phyloP scores from a whole-genome alignment of 2,329 filamentous ascomycete species.

The Epichloe bromicola region DNA sequence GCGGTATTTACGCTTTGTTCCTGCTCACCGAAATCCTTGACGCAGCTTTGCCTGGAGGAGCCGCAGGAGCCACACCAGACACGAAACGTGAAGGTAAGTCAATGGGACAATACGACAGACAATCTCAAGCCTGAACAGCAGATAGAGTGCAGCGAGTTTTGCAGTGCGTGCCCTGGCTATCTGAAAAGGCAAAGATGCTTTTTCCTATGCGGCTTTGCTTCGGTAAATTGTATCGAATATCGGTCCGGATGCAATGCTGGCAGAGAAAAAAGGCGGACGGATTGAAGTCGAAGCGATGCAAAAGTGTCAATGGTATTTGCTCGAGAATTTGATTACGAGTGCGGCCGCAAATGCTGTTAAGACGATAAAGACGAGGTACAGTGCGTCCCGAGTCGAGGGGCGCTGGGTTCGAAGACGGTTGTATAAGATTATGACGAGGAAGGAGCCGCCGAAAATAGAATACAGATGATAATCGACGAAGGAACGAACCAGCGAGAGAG shows the following conservation, averaged over 20 bases:
- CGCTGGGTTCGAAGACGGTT: neutral
- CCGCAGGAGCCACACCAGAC: neutral
- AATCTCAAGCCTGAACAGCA: neutral
- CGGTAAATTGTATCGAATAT: neutral
- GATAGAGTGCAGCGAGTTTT: neutral
- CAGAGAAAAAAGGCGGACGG: neutral
- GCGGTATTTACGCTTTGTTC: neutral
- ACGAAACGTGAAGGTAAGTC: neutral
- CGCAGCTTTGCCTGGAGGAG: neutral
- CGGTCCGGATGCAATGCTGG: neutral
- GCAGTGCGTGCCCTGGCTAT: neutral
- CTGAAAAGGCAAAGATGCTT: neutral
- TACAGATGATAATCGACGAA: conserved; percentile 23
- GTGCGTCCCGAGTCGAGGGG: neutral
- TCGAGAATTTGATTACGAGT: neutral
- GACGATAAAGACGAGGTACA: conserved; percentile 2
- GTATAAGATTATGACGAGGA: conserved; percentile 6
- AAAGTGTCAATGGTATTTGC: neutral
- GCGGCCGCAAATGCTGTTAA: neutral
- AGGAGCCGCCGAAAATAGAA: conserved; percentile 15
- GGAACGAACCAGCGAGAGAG: conserved; percentile 1
- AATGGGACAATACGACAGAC: neutral
- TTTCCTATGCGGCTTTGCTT: neutral
- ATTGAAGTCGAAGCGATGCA: neutral
- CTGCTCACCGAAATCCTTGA: neutral